Conservation (phyloP, 2,329 filamentous ascomycete species). For the Fonsecaea nubica region DNA sequence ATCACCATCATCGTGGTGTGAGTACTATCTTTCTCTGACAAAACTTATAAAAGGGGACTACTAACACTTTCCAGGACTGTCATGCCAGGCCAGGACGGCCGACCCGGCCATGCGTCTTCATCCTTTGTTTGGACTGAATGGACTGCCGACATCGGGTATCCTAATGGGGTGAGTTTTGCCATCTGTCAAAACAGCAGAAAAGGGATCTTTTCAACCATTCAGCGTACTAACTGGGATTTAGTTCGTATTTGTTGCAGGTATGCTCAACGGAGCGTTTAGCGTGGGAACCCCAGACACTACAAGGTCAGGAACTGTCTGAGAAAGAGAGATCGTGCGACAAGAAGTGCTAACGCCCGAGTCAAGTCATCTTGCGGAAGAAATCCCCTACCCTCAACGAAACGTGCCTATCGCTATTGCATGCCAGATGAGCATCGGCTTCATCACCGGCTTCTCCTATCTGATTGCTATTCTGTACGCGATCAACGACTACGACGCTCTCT, state of each 20-base stretch:
- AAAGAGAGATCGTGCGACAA: slow-evolving; percentile 47
- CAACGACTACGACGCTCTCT: slow-evolving; percentile 52
- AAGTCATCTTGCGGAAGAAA: slow-evolving; percentile 68
- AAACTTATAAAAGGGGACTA: background rate
- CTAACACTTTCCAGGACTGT: slow-evolving; percentile 13
- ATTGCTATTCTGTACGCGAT: slow-evolving; percentile 63
- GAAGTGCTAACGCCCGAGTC: background rate
- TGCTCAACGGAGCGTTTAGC: slow-evolving; percentile 73
- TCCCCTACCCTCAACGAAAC: slow-evolving; percentile 67
- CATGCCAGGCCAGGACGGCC: slow-evolving; percentile 33
- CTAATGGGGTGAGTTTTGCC: slow-evolving; percentile 55
- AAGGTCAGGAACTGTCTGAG: background rate
- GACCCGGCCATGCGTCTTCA: slow-evolving; percentile 53
- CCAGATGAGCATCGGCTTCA: slow-evolving; percentile 58
- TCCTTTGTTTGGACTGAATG: slow-evolving; percentile 64
- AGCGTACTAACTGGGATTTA: background rate
- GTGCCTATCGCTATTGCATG: slow-evolving; percentile 58
- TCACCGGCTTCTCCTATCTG: slow-evolving; percentile 57
- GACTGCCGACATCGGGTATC: slow-evolving; percentile 55
- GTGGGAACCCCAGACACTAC: slow-evolving; percentile 71
- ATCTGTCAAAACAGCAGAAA: background rate
- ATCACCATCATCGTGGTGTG: slow-evolving; percentile 54
- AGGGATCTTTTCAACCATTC: background rate
- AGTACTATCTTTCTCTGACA: background rate
- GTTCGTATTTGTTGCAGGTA: slow-evolving; percentile 65